phyloP scores from a whole-genome alignment of 257 asterid species.

The Fraxinus quadrangulata region DNA sequence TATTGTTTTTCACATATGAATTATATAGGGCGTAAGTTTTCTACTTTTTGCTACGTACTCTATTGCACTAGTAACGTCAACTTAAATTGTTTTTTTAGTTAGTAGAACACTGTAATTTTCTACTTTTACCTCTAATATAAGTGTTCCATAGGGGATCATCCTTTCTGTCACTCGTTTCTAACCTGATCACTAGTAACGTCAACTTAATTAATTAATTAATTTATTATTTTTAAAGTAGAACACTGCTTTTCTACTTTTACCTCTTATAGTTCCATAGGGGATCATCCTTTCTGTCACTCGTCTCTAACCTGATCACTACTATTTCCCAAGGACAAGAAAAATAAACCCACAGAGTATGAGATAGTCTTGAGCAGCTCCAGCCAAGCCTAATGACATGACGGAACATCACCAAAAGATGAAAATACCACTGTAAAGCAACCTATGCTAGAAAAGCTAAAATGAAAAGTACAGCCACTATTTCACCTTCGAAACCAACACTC shows the following conservation, averaged over 20 bases:
- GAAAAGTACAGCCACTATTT: no score
- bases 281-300: background rate
- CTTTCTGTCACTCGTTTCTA: background rate
- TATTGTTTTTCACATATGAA: background rate
- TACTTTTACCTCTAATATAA: background rate
- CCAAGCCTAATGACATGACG: no score
- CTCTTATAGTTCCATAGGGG: background rate
- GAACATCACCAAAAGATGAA: no score
- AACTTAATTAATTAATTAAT: no score
- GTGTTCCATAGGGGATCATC: background rate
- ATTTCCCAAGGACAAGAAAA: background rate
- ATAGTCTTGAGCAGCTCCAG: no score
- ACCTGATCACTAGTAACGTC: background rate
- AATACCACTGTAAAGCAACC: no score
- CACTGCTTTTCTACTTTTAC: background rate
- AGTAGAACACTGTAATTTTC: background rate
- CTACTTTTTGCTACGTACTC: background rate
- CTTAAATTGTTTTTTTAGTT: background rate
- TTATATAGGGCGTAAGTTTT: background rate
- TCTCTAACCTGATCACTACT: background rate
- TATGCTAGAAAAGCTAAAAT: no score
- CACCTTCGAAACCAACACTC: no score
- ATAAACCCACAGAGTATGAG: background rate
- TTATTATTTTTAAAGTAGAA: background rate
- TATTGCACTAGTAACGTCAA: background rate